Evolutionary conservation across 768 basidiomycete genomes (phyloP), one percentile per base, ranked within the genome.

Genomic region (Exsudoporus frostii): DNA sequence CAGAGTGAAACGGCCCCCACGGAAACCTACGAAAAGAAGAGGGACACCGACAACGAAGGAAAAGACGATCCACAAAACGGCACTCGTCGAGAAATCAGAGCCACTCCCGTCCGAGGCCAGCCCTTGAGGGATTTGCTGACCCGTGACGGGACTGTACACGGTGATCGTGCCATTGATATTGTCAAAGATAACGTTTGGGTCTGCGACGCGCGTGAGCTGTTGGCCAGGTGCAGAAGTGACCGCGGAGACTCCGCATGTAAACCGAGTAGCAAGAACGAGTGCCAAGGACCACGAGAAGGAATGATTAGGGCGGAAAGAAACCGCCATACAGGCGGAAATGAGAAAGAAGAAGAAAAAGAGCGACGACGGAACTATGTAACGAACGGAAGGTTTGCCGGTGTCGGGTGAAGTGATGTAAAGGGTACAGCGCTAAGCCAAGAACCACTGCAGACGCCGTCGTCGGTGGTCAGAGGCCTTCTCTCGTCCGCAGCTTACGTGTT

Each of bases 101-200:
- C 86, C 85, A 29, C 78, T 73, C 8, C 84, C 86, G 60, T 88
- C 86, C 2, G 82, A 73, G 3, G 79, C 85, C 5, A 71, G 51
- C 0, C 79, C 80, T 65, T 88, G 86, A 6, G 76, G 69, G 9
- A 85, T 73, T 24, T 65, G 52, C 45, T 70, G 59, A n/a, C 69
- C 67, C 0, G 81, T 79, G 24, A 41, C 29, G 7, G 80, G 67
- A 56, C 82, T 73, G 57, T 80, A 72, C 17, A 84, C 75, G 48
- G 67, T 41, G 3, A 70, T 71, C 22, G 67, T 71, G 14, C 82
- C 83, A 39, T 57, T 55, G 4, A 39, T 29, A 8, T n/a, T 20
- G 41, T 45, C 52, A 22, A 70, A 59, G 51, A 70, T 37, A 48
- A 71, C 70, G 39, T 71, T 55, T 8, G 71, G 69, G 50, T 70